Percentiles rank a stretch among this genome's conserved stretches.
Conservation (phyloP, 1,139 yeast genomes). For the Magnusiomyces starmeri region DNA sequence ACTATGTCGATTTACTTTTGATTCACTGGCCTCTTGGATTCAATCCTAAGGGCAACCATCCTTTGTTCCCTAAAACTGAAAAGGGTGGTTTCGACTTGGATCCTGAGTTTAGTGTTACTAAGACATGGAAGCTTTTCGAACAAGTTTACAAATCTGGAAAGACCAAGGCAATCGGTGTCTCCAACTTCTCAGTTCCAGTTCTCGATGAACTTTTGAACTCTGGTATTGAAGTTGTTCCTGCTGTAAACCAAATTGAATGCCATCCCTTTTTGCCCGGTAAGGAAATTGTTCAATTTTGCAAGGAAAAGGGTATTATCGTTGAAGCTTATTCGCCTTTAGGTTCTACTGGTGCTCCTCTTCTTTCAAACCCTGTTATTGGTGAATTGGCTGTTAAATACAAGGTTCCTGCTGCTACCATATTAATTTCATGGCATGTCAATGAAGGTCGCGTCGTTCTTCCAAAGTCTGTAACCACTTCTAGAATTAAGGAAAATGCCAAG, state of each 20-base stretch:
- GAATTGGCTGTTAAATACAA: conserved; percentile 50
- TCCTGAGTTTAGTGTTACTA: conserved; percentile 48
- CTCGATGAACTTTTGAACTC: conserved; percentile 45
- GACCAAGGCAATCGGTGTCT: conserved; percentile 68
- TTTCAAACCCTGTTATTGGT: conserved; percentile 43
- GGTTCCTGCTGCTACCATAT: conserved; percentile 52
- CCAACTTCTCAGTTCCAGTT: conserved; percentile 58
- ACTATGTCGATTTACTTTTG: conserved; percentile 75
- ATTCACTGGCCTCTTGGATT: conserved; percentile 82
- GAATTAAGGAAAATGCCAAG: conserved; percentile 54
- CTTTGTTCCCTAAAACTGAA: conserved; percentile 36
- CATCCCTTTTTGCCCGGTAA: conserved; percentile 72
- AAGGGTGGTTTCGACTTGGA: conserved; percentile 42
- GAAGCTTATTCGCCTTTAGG: conserved; percentile 84
- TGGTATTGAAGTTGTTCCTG: conserved; percentile 53
- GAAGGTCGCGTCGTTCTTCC: conserved; percentile 71
- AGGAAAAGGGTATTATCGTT: conserved; percentile 47
- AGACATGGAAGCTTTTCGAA: conserved; percentile 68
- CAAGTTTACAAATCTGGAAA: conserved; percentile 49
- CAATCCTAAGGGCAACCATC: conserved; percentile 35
- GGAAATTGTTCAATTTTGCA: conserved; percentile 50
- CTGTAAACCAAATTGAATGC: conserved; percentile 63
- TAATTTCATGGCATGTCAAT: conserved; percentile 65
- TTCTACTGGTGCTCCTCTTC: conserved; percentile 57
- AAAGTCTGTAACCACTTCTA: conserved; percentile 55